Base-by-base conservation (phyloP, 768 basidiomycete species). In the Pisolithus tinctorius region DNA sequence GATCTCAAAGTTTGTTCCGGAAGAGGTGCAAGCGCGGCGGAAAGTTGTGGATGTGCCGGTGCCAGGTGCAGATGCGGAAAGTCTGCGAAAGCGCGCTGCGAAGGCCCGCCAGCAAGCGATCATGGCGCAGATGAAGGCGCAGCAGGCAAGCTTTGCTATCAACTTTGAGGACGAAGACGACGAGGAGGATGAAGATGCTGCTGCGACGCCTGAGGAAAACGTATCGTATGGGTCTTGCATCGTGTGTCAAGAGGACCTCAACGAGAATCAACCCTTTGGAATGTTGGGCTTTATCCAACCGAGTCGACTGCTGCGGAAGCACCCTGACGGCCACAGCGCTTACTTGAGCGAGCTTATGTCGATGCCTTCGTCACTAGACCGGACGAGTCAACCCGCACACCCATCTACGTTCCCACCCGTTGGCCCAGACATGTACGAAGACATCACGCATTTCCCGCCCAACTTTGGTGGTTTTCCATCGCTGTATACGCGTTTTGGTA, bases 191-290 rank as follows among this genome's bases (percentile, higher is more conserved):
- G 73, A 74, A 31, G 77, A 78, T 8, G 63, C 69, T 60, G 72
- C 69, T 4, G 72, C 72, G 36, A 70, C 75, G 7, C 70, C 67
- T 1, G 76, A 76, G 16, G 72, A 75, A 44, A 62, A 75, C 20
- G 63, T 77, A 2, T 84, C 85, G 11, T 86, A 83, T 53, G 95
- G 95, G 2, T 87, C 86, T n/a, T 99, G 96, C 64, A 98, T 99
- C 55, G 93, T 98, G 9, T 99, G 96, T 59, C 96, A 98, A 64
- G 96, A 98, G 63, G 90, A 93, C 54, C 79, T 97, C 47, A 87
- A 82, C 57, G 63, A 77, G 2, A 69, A 76, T 14, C 77, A 79
- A 53, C 73, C 88, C 0, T 98, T 96, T 65, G 96, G 96, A 5
- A 80, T 81, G 29, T 79, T 99, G 16, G 91, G 88, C 1, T 72